Base-by-base conservation (phyloP, 441 rosid genomes). In the Biscutella laevigata region DNA sequence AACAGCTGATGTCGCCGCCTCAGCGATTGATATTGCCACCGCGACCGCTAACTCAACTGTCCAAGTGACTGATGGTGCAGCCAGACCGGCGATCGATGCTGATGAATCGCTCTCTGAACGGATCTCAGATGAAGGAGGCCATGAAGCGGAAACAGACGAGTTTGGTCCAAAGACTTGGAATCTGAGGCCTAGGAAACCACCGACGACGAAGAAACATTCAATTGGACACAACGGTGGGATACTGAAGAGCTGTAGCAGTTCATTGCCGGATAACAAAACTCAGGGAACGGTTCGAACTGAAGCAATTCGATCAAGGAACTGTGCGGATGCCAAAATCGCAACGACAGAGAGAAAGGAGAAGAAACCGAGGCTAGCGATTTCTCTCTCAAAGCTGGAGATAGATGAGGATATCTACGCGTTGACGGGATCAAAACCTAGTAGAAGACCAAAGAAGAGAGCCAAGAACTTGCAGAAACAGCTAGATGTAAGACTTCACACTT, bases 111-210 rank as follows among this genome's bases (percentile, higher is more conserved):
- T 46, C 7, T 57, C 35, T 36, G 80, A 77, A 53, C 77, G 72
- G 66, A 53, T 40, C 62, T 74, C 74, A 5, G 54, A 53, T 29
- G 59, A 42, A 19, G 53, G 47, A 20, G 59, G 62, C 14, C 70
- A 66, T n/a, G 72, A 60, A 25, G 59, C n/a, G n/a, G n/a, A n/a
- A n/a, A n/a, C 20, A 36, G 86, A 71, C 11, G 87, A 67, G 30
- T 59, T 70, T 35, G 68, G 63, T 12, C 68, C 79, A 1, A 84
- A 74, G 74, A 68, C 71, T 6, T 75, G 92, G 88, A 81, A 81
- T 54, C 70, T 84, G 53, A 74, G 92, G 57, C 88, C 85, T 35
- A 73, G 88, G 60, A 71, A 58, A 57, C 63, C 75, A 3, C 42
- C 61, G 17, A 21, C 50, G 45, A 67, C 47, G 38, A 69, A 62